Base-by-base conservation (phyloP, 208 protist genomes). In the Trichomonas gallinae region DNA sequence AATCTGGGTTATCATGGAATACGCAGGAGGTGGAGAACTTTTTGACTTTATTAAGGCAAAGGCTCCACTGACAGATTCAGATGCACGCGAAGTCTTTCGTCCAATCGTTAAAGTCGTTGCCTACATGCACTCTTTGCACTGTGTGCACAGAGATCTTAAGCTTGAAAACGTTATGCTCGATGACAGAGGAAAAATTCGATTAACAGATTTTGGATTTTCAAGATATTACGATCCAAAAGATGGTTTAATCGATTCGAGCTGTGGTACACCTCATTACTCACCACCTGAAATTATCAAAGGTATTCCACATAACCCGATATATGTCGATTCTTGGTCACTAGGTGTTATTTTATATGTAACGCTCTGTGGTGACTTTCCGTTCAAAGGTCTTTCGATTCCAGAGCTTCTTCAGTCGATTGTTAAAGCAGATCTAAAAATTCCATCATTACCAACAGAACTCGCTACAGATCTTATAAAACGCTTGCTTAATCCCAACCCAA, bases 111-210 rank as follows among this genome's bases (percentile, higher is more conserved):
- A 45, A 45, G 96, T 93, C 36, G 96, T 97, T 46, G 96, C 93
- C 34, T 97, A 96, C 36, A 96, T 93, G 89, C 96, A 97, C 36
- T 85, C 58, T 3, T 9, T 89, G 26, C n/a, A 97, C 8, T 36
- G 96, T 34, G 72, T 97, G 15, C 96, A 97, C 45, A 45, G 96
- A 51, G 96, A 97, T 96, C 63, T 97, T 6, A 97, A 97, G 49
- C 96, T 97, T 49, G 96, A 97, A 96, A 97, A 97, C 63, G 51
- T 97, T 49, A 34, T 97, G 9, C 36, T 97, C 13, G 96, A 93
- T 93, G 13, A 42, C 8, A 34, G 13, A 40, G 87, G 87, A 3
- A 4, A 44, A 42, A 34, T 93, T 38, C 40, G 42, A 26, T 26
- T 93, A 38, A 42, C 87, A 48, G 87, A 93, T 38, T 93, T 93